Percentiles rank a stretch among this genome's conserved stretches.
phyloP scores from a whole-genome alignment of 306 rosid species.

The Prunus mongolica region DNA sequence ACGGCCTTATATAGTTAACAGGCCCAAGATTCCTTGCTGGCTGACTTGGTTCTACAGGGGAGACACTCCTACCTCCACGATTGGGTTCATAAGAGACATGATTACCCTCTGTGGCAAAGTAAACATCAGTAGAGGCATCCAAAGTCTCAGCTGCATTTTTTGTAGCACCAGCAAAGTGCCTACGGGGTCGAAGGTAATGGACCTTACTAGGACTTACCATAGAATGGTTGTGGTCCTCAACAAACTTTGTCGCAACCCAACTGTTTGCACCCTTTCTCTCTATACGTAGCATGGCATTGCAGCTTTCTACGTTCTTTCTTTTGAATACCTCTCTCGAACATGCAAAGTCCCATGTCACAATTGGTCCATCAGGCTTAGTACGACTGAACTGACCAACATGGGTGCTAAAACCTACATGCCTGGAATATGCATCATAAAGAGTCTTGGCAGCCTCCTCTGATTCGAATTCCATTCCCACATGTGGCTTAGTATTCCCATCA shows the following conservation, averaged over 20 bases:
- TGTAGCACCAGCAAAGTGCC: conserved; percentile 65
- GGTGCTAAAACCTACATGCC: conserved; percentile 51
- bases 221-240: conserved; percentile 76
- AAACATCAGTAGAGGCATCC: conserved; percentile 38
- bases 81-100: conserved; percentile 35
- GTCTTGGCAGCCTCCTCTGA: conserved; percentile 64
- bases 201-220: conserved; percentile 46
- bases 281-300: conserved; percentile 71
- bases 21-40: conserved; percentile 39
- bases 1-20: conserved; percentile 36
- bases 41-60: conserved; percentile 47
- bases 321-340: conserved; percentile 67
- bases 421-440: conserved; percentile 60
- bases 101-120: conserved; percentile 44
- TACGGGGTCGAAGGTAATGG: conserved; percentile 56
- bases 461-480: conserved; percentile 62
- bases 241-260: conserved; percentile 66
- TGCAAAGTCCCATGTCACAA: conserved; percentile 64
- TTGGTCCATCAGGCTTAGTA: conserved; percentile 70
- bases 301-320: conserved; percentile 66
- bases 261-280: conserved; percentile 51
- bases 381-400: conserved; percentile 69
- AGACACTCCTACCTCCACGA: conserved; percentile 39
- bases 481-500: conserved; percentile 46
- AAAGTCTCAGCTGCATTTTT: conserved; percentile 41